A percentile compares a stretch with the other conserved stretches of the same genome.
Evolutionary conservation across 768 basidiomycete genomes (phyloP).

Genomic region (Trametes gibbosa): DNA sequence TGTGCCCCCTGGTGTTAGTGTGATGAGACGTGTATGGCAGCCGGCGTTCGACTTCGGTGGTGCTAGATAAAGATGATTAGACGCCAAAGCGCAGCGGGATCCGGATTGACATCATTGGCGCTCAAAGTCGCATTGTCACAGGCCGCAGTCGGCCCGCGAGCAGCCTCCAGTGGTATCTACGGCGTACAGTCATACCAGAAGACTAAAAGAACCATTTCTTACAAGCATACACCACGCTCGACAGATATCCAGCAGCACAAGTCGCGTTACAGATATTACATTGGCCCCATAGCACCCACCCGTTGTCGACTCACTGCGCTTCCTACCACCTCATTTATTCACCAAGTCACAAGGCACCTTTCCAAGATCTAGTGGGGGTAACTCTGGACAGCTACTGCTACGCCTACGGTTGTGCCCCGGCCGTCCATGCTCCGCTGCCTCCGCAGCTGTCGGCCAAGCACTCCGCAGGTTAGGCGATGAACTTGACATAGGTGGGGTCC

Average conservation of each 20-base stretch:
- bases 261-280: background rate
- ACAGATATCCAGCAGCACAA: background rate
- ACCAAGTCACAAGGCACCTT: too few relatives aligned
- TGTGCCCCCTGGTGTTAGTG: background rate
- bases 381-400: slow-evolving; percentile 17
- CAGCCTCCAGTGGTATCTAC: too few relatives aligned
- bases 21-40: background rate
- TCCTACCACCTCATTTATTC: too few relatives aligned
- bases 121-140: background rate
- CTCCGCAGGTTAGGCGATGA: slow-evolving; percentile 8
- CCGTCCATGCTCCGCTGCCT: background rate
- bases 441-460: background rate
- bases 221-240: background rate
- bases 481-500: slow-evolving; percentile 8
- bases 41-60: background rate
- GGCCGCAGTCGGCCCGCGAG: background rate
- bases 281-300: too few relatives aligned
- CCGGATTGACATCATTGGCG: slow-evolving; percentile 9
- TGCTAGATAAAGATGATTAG: background rate
- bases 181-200: too few relatives aligned
- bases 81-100: background rate
- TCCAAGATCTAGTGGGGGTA: slow-evolving; percentile 12
- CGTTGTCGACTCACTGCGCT: too few relatives aligned
- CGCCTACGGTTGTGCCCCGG: slow-evolving; percentile 2
- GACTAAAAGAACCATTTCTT: background rate